A percentile compares a stretch with the other conserved stretches of the same genome.
Conservation (phyloP, 208 protist genomes). For the Crithidia brevicula region DNA sequence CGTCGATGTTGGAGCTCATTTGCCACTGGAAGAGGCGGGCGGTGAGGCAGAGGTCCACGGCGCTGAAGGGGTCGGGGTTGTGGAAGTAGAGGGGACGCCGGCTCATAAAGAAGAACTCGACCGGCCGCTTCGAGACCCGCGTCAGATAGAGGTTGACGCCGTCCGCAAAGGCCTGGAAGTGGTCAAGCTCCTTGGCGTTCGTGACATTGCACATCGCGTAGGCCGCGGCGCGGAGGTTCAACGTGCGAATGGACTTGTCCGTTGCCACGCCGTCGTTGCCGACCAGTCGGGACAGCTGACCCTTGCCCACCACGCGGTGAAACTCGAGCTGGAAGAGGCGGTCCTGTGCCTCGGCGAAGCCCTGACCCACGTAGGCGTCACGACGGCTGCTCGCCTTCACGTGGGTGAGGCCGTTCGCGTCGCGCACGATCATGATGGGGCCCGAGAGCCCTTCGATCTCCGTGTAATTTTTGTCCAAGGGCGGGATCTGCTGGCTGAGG, state of each 20-base stretch:
- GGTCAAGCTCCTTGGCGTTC: slow-evolving; percentile 20
- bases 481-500: slow-evolving; percentile 47
- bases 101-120: slow-evolving; percentile 71
- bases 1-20: slow-evolving; percentile 50
- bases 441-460: slow-evolving; percentile 47
- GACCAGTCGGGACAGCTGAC: slow-evolving; percentile 39
- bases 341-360: slow-evolving; percentile 65
- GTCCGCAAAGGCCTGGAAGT: slow-evolving; percentile 55
- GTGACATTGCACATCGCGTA: slow-evolving; percentile 42
- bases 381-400: slow-evolving; percentile 52
- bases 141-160: slow-evolving; percentile 60
- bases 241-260: slow-evolving; percentile 47
- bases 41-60: slow-evolving; percentile 49
- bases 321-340: slow-evolving; percentile 74
- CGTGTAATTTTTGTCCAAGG: slow-evolving; percentile 55
- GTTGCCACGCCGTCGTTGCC: slow-evolving; percentile 35
- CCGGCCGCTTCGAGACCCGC: slow-evolving; percentile 47
- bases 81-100: slow-evolving; percentile 42
- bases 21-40: slow-evolving; percentile 58
- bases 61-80: slow-evolving; percentile 45
- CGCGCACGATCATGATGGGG: slow-evolving; percentile 45
- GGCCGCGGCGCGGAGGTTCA: slow-evolving; percentile 49
- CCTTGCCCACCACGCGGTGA: slow-evolving; percentile 44
- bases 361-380: slow-evolving; percentile 71
- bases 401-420: slow-evolving; percentile 53